Conservation (phyloP, 768 basidiomycete species). For the Pleurotus eryngii region DNA sequence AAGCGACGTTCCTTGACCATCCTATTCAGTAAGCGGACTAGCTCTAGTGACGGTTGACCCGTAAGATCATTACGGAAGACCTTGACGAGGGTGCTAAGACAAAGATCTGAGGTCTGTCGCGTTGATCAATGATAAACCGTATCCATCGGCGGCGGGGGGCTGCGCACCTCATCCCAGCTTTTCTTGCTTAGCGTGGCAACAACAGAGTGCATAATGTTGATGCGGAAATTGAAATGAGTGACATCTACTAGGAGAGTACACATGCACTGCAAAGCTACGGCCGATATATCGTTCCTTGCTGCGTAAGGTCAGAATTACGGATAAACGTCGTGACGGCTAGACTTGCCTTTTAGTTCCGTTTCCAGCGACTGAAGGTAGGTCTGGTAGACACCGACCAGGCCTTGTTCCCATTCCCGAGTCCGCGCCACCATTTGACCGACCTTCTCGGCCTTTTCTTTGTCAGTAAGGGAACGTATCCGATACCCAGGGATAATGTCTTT, state of each 20-base stretch:
- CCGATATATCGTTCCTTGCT: constrained; percentile 67
- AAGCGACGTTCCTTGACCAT: constrained; percentile 95
- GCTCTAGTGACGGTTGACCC: constrained; percentile 79
- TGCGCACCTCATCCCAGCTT: constrained; percentile 83
- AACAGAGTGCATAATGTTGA: constrained; percentile 87
- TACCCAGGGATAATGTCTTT: constrained; percentile 96
- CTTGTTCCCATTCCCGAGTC: constrained; percentile 94
- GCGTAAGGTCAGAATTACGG: constrained; percentile 13
- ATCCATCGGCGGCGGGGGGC: constrained; percentile 12
- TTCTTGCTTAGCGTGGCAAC: constrained; percentile 79
- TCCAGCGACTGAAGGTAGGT: constrained; percentile 84
- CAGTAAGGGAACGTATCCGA: constrained; percentile 88
- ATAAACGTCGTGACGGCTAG: background rate
- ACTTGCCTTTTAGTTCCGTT: constrained; percentile 78
- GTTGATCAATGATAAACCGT: constrained; percentile 14
- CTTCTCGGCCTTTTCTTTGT: constrained; percentile 88
- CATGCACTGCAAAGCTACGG: constrained; percentile 77
- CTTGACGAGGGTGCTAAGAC: constrained; percentile 74
- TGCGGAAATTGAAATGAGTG: constrained; percentile 95
- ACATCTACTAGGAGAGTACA: constrained; percentile 79
- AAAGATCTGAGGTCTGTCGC: constrained; percentile 76
- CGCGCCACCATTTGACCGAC: constrained; percentile 89
- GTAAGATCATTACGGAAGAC: constrained; percentile 84
- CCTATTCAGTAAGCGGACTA: constrained; percentile 86
- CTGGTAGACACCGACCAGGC: constrained; percentile 86